phyloP scores from a whole-genome alignment of 768 basidiomycete species.

The Suillus plorans region DNA sequence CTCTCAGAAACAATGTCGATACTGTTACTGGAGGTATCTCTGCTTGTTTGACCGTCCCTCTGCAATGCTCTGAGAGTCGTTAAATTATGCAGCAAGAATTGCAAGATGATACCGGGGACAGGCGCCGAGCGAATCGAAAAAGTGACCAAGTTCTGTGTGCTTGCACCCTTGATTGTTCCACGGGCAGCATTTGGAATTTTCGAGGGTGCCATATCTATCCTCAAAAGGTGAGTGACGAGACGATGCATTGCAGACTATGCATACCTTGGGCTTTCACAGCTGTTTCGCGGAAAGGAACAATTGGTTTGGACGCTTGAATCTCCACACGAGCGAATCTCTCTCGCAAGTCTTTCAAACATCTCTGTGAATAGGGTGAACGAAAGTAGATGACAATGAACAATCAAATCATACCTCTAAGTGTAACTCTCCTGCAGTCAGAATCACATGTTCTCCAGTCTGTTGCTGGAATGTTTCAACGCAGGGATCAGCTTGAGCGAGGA shows the following conservation, averaged over 20 bases:
- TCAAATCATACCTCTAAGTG: constrained; percentile 79
- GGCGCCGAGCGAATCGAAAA: constrained; percentile 86
- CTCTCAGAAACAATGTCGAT: constrained; percentile 26
- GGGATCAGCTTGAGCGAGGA: constrained; percentile 93
- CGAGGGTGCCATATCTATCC: constrained; percentile 81
- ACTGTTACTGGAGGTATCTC: constrained; percentile 18
- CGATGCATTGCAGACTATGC: not conserved
- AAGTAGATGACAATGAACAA: not conserved
- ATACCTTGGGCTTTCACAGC: constrained; percentile 77
- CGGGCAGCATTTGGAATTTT: constrained; percentile 69
- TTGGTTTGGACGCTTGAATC: constrained; percentile 91
- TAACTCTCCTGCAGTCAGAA: constrained; percentile 92
- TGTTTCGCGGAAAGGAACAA: constrained; percentile 97
- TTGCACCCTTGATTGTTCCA: constrained; percentile 74
- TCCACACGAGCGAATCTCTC: constrained; percentile 93
- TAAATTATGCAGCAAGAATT: constrained; percentile 78
- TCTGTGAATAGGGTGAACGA: constrained; percentile 41
- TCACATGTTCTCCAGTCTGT: constrained; percentile 95
- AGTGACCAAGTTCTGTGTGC: constrained; percentile 68
- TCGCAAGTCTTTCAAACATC: constrained; percentile 93
- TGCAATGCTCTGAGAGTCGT: constrained; percentile 60
- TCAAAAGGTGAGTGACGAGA: constrained; percentile 5
- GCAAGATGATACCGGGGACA: constrained; percentile 66
- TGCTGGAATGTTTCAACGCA: constrained; percentile 98
- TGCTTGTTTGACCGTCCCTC: constrained; percentile 43